Percentiles rank a stretch among this genome's conserved stretches.
phyloP scores from a whole-genome alignment of 1,284 basidiomycete species.

The Coniophora puteana region DNA sequence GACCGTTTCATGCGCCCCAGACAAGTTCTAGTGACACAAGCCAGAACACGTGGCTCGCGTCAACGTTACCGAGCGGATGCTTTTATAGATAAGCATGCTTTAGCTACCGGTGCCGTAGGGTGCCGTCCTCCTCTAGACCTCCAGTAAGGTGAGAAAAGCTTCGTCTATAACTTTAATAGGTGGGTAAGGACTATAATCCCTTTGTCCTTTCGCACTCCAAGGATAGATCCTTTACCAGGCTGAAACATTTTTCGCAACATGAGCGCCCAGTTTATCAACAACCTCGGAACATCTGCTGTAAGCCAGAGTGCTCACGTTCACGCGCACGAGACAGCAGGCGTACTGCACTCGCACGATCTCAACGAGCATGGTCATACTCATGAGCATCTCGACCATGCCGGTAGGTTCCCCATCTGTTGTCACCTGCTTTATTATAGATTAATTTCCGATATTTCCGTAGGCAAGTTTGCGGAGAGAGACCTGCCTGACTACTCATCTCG shows the following conservation, averaged over 20 bases:
- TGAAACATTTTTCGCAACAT: conserved; percentile 30
- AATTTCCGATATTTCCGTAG: conserved; percentile 36
- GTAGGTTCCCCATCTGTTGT: conserved; percentile 37
- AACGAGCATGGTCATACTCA: conserved; percentile 88
- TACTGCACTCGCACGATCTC: conserved; percentile 34
- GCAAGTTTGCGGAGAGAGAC: conserved; percentile 91
- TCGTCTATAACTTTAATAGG: too few relatives aligned
- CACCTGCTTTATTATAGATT: conserved; percentile 3
- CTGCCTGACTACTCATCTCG: conserved; percentile 83
- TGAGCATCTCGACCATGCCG: conserved; percentile 85
- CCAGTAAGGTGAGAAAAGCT: too few relatives aligned
- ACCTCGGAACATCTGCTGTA: conserved; percentile 36
- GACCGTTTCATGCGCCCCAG: too few relatives aligned
- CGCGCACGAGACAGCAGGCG: conserved; percentile 33
- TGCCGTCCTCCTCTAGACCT: too few relatives aligned
- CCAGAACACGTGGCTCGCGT: too few relatives aligned
- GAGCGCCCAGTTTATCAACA: conserved; percentile 75
- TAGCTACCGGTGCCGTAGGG: too few relatives aligned
- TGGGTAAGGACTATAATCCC: too few relatives aligned
- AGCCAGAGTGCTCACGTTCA: conserved; percentile 31
- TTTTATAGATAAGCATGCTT: too few relatives aligned
- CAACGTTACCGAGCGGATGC: too few relatives aligned
- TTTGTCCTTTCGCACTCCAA: neutral
- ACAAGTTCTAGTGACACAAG: too few relatives aligned
- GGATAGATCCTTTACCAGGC: too few relatives aligned